A percentile compares a stretch with the other conserved stretches of the same genome.
Evolutionary conservation across 1,139 yeast genomes (phyloP).

Genomic region (Hyphopichia fennica): DNA sequence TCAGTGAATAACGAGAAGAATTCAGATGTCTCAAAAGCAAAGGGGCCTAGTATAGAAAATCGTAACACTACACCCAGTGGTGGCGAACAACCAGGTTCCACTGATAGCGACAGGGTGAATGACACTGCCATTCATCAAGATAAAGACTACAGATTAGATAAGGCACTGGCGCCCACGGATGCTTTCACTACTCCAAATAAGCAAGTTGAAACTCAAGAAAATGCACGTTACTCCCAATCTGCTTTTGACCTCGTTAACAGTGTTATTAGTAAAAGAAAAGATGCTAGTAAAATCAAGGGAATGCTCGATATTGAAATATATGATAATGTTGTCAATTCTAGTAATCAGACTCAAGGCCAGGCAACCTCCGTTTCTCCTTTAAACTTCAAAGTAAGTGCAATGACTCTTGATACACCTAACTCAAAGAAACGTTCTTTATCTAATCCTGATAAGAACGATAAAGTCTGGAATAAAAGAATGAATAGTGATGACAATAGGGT

Average conservation of each 20-base stretch:
- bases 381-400: conserved; percentile 5
- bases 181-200: neutral
- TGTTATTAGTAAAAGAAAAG: conserved; percentile 1
- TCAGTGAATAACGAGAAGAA: no score
- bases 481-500: conserved; percentile 1
- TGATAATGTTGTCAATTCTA: conserved; percentile 2
- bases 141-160: no score
- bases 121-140: no score
- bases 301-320: conserved; percentile 11
- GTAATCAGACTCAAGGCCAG: neutral
- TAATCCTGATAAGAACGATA: conserved; percentile 1
- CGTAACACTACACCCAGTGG: no score
- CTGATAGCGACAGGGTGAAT: no score
- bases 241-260: conserved; percentile 12
- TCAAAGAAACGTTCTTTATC: conserved; percentile 1
- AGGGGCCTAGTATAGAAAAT: no score
- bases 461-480: conserved; percentile 10
- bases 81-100: no score
- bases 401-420: conserved; percentile 8
- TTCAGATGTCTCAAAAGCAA: no score
- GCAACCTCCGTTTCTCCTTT: conserved; percentile 6
- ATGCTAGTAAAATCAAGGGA: conserved; percentile 9
- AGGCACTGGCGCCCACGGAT: no score
- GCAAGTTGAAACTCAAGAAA: neutral
- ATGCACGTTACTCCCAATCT: conserved; percentile 13